Evolutionary conservation across 2,329 filamentous ascomycete genomes (phyloP), one percentile per base, ranked within the genome.

Genomic region (Microsporum canis): DNA sequence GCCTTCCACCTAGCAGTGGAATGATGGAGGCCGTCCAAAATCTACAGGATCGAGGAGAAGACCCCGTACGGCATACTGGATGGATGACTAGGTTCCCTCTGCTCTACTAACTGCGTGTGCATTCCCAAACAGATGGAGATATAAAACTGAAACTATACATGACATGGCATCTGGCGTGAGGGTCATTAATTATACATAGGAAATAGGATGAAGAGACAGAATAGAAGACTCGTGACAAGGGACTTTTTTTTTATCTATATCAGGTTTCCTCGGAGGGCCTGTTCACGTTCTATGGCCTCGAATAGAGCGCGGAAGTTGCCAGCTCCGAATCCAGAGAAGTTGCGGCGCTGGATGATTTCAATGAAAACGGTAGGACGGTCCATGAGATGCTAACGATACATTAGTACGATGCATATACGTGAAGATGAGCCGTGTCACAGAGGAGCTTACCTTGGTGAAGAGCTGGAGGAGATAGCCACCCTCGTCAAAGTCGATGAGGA

Each of bases 251-350:
- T 55, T 27, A 39, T 36, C 66, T 63, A 76, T 39, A 76, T 63
- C 75, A 96, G 72, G 71, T 96, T 96, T 1, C 92, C 91, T 61
- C 91, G 80, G 73, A 88, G 80, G 53, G 85, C 90, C 79, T 96
- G 92, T 75, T 96, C 91, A 58, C 91, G 80, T 81, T 96, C 92
- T 72, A 96, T 95, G 2, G 92, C 91, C 79, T 96, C 91, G 69
- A 96, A 96, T 68, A 96, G 70, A 63, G 87, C 91, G 83, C 91
- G 96, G 78, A 96, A 96, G 75, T 96, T 97, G 0, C 92, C 92
- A 0, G 91, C 92, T 3, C 92, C 91, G 68, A 96, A 96, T 0
- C 92, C 92, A 36, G 88, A 86, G 73, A 96, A 96, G 65, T 90
- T 86, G 68, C 95, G 87, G 61, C 91, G 80, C 79, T 96, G 91